Base-by-base conservation (phyloP, 23 red algal genomes). In the Chondrus crispus region DNA sequence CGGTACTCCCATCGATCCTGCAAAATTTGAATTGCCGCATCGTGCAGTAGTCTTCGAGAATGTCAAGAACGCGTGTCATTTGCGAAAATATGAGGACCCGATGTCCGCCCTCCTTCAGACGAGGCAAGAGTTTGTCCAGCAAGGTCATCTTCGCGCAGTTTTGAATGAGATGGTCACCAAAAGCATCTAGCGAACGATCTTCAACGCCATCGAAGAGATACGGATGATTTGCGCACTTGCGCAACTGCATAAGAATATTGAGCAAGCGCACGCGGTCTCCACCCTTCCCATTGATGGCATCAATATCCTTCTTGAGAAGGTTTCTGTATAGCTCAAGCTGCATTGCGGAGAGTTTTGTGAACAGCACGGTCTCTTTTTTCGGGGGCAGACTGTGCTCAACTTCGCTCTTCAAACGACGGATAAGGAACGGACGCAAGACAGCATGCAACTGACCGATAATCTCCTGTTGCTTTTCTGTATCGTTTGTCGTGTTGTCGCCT, bases 31-130 rank as follows among this genome's bases (percentile, higher is more conserved):
- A 96, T 35, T 95, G 53, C 46, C 97, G 90, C 97, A 99, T 96
- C 11, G 84, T 82, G 74, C 94, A 96, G 68, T 99, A 99, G 42
- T 99, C 97, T 57, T 99, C 97, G 37, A 99, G 54, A 32, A 99
- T 96, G 76, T 99, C 97, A n/a, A 99, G 79, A 80, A 99, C 91
- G 62, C 97, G 92, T 2, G 97, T 99, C 97, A 99, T 99, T 88
- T 99, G 97, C 16, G 86, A 95, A 84, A 99, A 99, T 6, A 99
- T 93, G 14, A 99, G 78, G 4, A 99, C 91, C 13, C 95, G 94
- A 86, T 99, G 97, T 4, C 84, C 91, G 19, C 84, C 92, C 46
- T 77, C 84, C 47, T 94, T 88, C 36, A 99, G 81, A 29, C 97
- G 94, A 1, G 97, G 93, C 49, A 99, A 45, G 19, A 99, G 68